These are phyloP conservation scores for Hansenula lynferdii DNA, from an alignment of 1,139 yeast species.

Conservation along the genomic window DNA sequence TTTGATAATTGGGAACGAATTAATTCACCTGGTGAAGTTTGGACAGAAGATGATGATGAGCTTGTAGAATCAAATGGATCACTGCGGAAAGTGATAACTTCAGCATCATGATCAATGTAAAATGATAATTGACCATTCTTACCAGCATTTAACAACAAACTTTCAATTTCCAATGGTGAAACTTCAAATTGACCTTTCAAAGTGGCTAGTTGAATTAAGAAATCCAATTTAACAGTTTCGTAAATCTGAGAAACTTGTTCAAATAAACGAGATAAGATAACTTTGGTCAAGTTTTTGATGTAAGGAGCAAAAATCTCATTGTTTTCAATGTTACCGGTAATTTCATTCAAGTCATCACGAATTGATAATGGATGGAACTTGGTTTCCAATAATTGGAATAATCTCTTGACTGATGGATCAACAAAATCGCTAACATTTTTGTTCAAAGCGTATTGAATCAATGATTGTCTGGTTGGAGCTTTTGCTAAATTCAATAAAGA, in stretches of 20 bases:
- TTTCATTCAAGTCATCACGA: conserved; percentile 54
- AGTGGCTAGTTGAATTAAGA: conserved; percentile 68
- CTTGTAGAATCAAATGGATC: conserved; percentile 70
- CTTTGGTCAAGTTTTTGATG: conserved; percentile 72
- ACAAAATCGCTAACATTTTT: conserved; percentile 67
- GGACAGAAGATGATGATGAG: conserved; percentile 22
- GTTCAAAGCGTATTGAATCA: conserved; percentile 62
- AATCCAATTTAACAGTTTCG: conserved; percentile 78
- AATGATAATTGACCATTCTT: conserved; percentile 75
- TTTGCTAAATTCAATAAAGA: conserved; percentile 75
- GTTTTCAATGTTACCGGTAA: conserved; percentile 56
- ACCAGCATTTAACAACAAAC: conserved; percentile 77
- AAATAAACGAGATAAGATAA: conserved; percentile 74
- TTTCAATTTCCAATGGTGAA: conserved; percentile 72
- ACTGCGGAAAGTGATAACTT: conserved; percentile 72
- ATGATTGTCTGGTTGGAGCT: conserved; percentile 77
- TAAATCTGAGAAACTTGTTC: conserved; percentile 86
- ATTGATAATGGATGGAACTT: conserved; percentile 84
- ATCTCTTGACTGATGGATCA: conserved; percentile 65
- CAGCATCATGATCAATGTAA: conserved; percentile 78
- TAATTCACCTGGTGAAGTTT: conserved; percentile 34
- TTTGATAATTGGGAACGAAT: conserved; percentile 68
- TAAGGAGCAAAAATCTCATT: conserved; percentile 65
- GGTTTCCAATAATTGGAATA: conserved; percentile 71
- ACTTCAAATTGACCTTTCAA: conserved; percentile 66